Evolutionary conservation across 1,284 basidiomycete genomes (phyloP), one percentile per base, ranked within the genome.

Genomic region (Tilletia walkeri): DNA sequence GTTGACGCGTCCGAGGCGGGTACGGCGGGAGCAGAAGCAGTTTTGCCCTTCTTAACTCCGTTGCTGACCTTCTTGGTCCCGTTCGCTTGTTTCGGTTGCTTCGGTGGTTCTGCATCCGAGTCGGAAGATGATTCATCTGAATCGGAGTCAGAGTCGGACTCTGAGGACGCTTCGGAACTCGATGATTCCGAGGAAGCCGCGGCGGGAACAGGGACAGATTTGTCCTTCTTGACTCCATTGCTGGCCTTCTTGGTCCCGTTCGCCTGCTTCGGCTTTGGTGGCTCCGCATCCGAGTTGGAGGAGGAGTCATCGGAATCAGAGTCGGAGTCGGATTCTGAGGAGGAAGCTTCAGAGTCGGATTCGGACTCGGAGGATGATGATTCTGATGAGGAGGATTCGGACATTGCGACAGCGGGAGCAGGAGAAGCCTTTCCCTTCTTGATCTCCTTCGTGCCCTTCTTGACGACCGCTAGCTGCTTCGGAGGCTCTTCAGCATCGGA

Each of bases 221-320:
- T 53, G 18, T 7, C 50, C 30, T 53, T 61, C 36, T 72, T 68
- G 36, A 38, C 47, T 54, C 70, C 69, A 30, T 67, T 59, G 24
- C 24, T 10, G 85, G 83, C 67, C 84, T 34, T 68, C 41, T 45
- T 45, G 24, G 9, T 24, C 5, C 36, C 59, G 34, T 39, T 63
- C 18, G 36, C 59, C 59, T 38, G 9, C 4, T 59, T 38, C 59
- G 38, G 24, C 54, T 20, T 12, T 12, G 54, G 54, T 65, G 45
- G 48, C 66, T 54, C 70, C 65, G 67, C 9, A 67, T 71, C 53
- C 36, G 59, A 16, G 36, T 41, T 36, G 34, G 34, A 38, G 16
- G 59, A 63, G 4, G 34, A n/a, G 34, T 76, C 68, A 50, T 73
- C 70, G 36, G 67, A 67, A 36, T 24, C 24, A 4, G 72, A 73